Evolutionary conservation across 495 filamentous ascomycete genomes (phyloP).

Genomic region (Glonium stellatum): DNA sequence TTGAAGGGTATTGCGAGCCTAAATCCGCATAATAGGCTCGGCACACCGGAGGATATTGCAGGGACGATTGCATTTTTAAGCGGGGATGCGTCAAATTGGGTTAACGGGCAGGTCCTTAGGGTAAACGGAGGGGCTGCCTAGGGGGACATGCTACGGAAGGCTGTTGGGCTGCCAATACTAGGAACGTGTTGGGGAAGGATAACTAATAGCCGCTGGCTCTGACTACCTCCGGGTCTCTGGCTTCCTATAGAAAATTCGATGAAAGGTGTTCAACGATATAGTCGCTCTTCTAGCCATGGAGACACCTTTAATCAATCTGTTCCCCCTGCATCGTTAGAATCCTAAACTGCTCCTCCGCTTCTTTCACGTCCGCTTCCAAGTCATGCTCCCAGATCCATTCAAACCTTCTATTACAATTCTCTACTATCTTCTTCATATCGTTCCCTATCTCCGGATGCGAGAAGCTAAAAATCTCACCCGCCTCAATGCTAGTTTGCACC

Average conservation of each 20-base stretch:
- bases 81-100: conserved; percentile 48
- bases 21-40: conserved; percentile 51
- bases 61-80: conserved; percentile 49
- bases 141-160: neutral
- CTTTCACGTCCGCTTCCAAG: conserved; percentile 20
- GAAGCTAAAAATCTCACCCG: conserved; percentile 25
- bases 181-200: neutral
- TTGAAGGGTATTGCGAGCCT: conserved; percentile 46
- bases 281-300: too few relatives aligned
- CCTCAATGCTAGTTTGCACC: conserved; percentile 22
- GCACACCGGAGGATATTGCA: conserved; percentile 57
- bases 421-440: conserved; percentile 20
- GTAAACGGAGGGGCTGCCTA: conserved; percentile 51
- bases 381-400: conserved; percentile 26
- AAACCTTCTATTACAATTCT: conserved; percentile 18
- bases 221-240: too few relatives aligned
- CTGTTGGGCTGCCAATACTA: neutral
- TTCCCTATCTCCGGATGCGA: conserved; percentile 7
- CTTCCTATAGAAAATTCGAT: too few relatives aligned
- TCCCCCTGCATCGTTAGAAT: neutral
- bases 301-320: too few relatives aligned
- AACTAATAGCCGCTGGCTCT: too few relatives aligned
- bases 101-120: conserved; percentile 58
- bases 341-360: conserved; percentile 14
- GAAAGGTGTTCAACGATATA: too few relatives aligned